A percentile compares a stretch with the other conserved stretches of the same genome.
These are phyloP conservation scores for Thyridium curvatum DNA, from an alignment of 2,329 filamentous ascomycete species.

Conservation along the genomic window DNA sequence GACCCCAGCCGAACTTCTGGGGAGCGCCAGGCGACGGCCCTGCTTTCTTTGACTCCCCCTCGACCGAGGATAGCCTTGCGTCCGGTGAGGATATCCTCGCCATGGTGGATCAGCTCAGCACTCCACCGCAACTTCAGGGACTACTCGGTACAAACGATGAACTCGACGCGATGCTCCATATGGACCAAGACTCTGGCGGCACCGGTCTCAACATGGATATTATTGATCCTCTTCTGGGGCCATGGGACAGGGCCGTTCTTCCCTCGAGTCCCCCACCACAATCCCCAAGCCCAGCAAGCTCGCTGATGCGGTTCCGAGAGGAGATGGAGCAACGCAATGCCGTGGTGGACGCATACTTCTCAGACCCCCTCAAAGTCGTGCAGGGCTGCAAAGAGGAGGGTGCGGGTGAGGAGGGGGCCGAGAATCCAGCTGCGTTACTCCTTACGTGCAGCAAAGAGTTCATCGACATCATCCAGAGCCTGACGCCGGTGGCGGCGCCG, in stretches of 20 bases:
- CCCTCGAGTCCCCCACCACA: slow-evolving; percentile 3
- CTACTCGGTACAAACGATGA: slow-evolving; percentile 8
- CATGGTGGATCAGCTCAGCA: slow-evolving; percentile 7
- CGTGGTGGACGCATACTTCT: slow-evolving; percentile 7
- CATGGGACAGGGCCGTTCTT: not conserved
- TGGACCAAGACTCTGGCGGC: slow-evolving; percentile 4
- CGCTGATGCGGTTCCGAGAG: slow-evolving; percentile 10
- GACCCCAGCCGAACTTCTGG: slow-evolving; percentile 6
- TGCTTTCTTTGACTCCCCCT: slow-evolving; percentile 6
- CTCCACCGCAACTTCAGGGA: slow-evolving; percentile 9
- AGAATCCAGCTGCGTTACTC: slow-evolving; percentile 9
- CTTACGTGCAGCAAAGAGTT: slow-evolving; percentile 9
- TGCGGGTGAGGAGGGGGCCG: slow-evolving; percentile 1
- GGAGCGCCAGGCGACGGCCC: slow-evolving; percentile 5
- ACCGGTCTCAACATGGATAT: slow-evolving; percentile 7
- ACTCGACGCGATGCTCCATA: slow-evolving; percentile 7
- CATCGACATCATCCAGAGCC: slow-evolving; percentile 9
- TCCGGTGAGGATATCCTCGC: slow-evolving; percentile 5
- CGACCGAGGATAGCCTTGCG: slow-evolving; percentile 6
- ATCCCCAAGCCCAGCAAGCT: slow-evolving; percentile 8
- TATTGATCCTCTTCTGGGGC: slow-evolving; percentile 2
- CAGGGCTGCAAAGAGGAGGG: slow-evolving; percentile 10
- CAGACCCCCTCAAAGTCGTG: slow-evolving; percentile 6
- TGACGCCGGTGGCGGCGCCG: slow-evolving; percentile 1
- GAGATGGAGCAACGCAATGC: slow-evolving; percentile 10